Base-by-base conservation (phyloP, 2,329 filamentous ascomycete species). In the Zarea fungicola region DNA sequence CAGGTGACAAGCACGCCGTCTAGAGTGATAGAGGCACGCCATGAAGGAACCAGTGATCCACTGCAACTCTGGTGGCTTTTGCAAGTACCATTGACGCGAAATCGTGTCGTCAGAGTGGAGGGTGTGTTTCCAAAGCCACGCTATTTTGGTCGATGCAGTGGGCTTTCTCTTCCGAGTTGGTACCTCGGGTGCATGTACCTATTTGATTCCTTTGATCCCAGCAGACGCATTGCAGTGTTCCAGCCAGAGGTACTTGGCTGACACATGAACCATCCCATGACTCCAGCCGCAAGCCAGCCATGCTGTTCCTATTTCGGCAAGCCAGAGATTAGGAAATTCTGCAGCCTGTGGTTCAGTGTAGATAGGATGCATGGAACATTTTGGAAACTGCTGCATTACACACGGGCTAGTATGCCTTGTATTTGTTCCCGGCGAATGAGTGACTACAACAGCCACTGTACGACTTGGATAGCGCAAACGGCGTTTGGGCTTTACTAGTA, bases 41-140 rank as follows among this genome's bases (percentile, higher is more conserved):
- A 37, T 19, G 21, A 26, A 13, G 26, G 39, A 42, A 11, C 6
- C 16, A 7, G n/a, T 32, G n/a, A n/a, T n/a, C n/a, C n/a, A n/a
- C n/a, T n/a, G n/a, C n/a, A 28, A 37, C 32, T 18, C 26, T 23
- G 36, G 7, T 19, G 8, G 28, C 28, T 29, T 8, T 10, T 23
- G 6, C 42, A 39, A 21, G 39, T 42, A 48, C 25, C 41, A n/a
- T 10, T 22, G 19, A 45, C 35, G 41, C 48, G 48, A 45, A 22
- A 44, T 50, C 41, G 42, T 50, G 48, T 50, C 48, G 48, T 50
- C 48, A 50, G 25, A 18, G 22, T 42, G 46, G 39, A 48, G 46
- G 46, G 46, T n/a, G 46, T 49, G 46, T 21, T 9, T 23, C 19
- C 9, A 18, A 9, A 9, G 36, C 34, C 44, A 35, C 44, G 21